Base-by-base conservation (phyloP, 306 rosid species). In the Glycine tomentella region DNA sequence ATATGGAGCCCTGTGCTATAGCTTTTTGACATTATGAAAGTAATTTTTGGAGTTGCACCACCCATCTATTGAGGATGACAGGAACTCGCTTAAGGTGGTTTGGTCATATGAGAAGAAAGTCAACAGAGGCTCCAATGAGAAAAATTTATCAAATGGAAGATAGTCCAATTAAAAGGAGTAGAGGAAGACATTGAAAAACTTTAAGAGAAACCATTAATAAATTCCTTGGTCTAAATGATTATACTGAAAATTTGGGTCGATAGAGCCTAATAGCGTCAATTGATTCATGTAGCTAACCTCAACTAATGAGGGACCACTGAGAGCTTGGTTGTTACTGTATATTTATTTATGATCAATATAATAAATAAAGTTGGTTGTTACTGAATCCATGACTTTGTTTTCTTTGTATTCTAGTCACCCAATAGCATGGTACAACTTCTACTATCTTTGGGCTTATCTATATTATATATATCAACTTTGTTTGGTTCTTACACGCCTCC, bases 161-260 rank as follows among this genome's bases (percentile, higher is more conserved):
- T 25, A 25, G 8, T 77, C n/a, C 74, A 51, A 25, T 77, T 10
- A 34, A 77, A 51, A n/a, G 74, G 53, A 56, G 16, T 20, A 53
- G 48, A 67, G 15, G 68, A 78, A 78, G 56, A 20, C 68, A 51
- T 50, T 63, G n/a, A 13, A 40, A 49, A 77, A 51, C 65, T 9
- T 49, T 3, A 63, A 38, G 53, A 36, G 66, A 77, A 77, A 66
- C 42, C 31, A 38, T 17, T 52, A 4, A 11, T 44, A 77, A 52
- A 66, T 68, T 51, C 44, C 42, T 49, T 52, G 42, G 38, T 67
- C 15, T 63, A 3, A 42, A 42, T 67, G 63, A 40, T 17, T 77
- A 38, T 56, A 13, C 16, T 8, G 4, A 53, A 40, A 34, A 53
- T n/a, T 53, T 56, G 9, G 57, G 10, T 78, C 31, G 42, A 14